Evolutionary conservation across 176 grass and related monocot genomes (phyloP), one percentile per base, ranked within the genome.

Genomic region (Oryza australiensis): DNA sequence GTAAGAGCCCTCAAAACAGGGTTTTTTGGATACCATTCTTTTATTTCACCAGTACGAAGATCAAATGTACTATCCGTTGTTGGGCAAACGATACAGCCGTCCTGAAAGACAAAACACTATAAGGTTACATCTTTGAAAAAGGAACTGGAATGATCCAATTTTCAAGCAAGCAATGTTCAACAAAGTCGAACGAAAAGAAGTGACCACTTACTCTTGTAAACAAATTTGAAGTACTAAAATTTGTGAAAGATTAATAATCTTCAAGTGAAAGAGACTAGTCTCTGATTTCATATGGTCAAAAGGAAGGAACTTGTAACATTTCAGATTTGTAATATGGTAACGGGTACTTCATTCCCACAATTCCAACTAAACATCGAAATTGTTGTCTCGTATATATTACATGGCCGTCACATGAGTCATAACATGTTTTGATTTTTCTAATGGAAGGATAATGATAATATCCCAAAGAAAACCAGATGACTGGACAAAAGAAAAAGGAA

Each of bases 21-120:
- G 64, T 99, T 99, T 67, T 99, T 99, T 0, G 96, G 93, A 70
- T 99, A 99, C 96, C 96, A 99, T 66, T 99, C 96, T 76, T 99
- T 93, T 83, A 95, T 90, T 62, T 86, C 91, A 26, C 96, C 96
- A 42, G 85, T 90, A 76, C 82, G 93, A 80, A 99, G 96, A 74
- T 95, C 91, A 46, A 93, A 99, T 71, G 91, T 99, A 82, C 96
- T 99, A 37, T 99, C 96, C 72, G 96, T 99, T 45, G 96, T 87
- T 18, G 96, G 96, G 80, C 96, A 99, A 84, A 99, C 64, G 81
- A 99, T 92, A 72, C 93, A 95, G 4, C 93, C 93, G 62, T 99
- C 96, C 96, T 99, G 82, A 74, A 92, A 89, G 35, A 43, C 9
- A 67, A 67, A 78, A 32, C 11, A 22, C 66, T 15, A 29, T 83